phyloP scores from a whole-genome alignment of 2,329 filamentous ascomycete genomes.

The Cordyceps pruinosa region DNA sequence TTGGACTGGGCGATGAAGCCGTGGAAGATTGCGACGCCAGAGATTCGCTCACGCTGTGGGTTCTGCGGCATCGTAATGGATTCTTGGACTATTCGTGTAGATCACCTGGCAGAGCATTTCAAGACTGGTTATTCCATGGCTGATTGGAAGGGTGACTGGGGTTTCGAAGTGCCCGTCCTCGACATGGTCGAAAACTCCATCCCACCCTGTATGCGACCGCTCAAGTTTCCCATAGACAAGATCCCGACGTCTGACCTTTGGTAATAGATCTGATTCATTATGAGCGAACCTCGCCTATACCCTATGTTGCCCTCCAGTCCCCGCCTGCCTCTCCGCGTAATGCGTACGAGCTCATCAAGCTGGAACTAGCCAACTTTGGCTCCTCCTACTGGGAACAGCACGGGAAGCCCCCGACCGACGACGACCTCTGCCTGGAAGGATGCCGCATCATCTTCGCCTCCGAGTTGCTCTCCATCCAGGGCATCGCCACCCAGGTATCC shows the following conservation, averaged over 20 bases:
- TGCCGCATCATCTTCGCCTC: conserved; percentile 51
- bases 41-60: conserved; percentile 58
- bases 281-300: conserved; percentile 50
- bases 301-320: conserved; percentile 41
- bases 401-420: conserved; percentile 38
- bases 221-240: conserved; percentile 30
- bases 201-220: conserved; percentile 51
- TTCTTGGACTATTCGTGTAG: conserved; percentile 53
- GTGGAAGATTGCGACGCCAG: conserved; percentile 54
- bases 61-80: conserved; percentile 58
- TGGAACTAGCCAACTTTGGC: conserved; percentile 48
- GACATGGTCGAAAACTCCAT: conserved; percentile 61
- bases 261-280: conserved; percentile 56
- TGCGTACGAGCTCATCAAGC: conserved; percentile 55
- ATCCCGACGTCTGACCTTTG: conserved; percentile 35
- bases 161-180: conserved; percentile 55
- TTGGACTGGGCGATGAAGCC: conserved; percentile 56
- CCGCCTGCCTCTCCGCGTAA: conserved; percentile 43
- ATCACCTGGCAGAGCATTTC: conserved; percentile 62
- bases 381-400: conserved; percentile 37
- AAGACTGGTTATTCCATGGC: conserved; percentile 60
- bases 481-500: conserved; percentile 31
- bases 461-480: conserved; percentile 39
- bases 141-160: conserved; percentile 65
- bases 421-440: conserved; percentile 51